Evolutionary conservation across 805 yeast genomes (phyloP).

Genomic region (Candida ulmi): DNA sequence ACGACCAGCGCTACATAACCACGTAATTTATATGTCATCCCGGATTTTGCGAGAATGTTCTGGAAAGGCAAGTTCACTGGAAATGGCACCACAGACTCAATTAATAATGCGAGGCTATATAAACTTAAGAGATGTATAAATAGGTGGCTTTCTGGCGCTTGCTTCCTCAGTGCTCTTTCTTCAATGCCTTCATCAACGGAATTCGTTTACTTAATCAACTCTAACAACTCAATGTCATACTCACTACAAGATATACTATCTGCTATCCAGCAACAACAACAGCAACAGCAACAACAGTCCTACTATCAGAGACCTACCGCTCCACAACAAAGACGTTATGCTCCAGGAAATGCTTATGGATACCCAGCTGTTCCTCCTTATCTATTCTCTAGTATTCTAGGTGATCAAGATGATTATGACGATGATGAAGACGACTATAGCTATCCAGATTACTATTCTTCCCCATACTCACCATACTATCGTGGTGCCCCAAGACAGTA

Average conservation of each 20-base stretch:
- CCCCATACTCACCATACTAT: neutral
- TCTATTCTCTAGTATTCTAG: neutral
- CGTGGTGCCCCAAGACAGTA: neutral
- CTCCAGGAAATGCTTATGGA: neutral
- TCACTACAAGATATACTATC: neutral
- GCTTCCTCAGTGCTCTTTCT: too few species aligned
- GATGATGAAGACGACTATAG: constrained; percentile 1
- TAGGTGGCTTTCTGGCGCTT: too few species aligned
- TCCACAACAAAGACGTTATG: neutral
- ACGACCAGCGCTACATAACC: neutral
- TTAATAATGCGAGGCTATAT: too few species aligned
- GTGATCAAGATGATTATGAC: neutral
- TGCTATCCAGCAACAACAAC: neutral
- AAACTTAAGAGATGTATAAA: too few species aligned
- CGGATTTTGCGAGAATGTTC: neutral
- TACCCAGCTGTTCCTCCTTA: neutral
- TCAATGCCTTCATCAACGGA: too few species aligned
- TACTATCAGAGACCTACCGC: neutral
- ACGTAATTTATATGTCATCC: neutral
- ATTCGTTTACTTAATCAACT: too few species aligned
- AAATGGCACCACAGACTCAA: neutral
- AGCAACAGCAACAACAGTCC: neutral
- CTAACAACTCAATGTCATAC: neutral
- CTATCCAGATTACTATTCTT: constrained; percentile 1
- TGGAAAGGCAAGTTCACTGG: neutral